A percentile compares a stretch with the other conserved stretches of the same genome.
phyloP scores from a whole-genome alignment of 345 rosid species.

The Hypericum perforatum region DNA sequence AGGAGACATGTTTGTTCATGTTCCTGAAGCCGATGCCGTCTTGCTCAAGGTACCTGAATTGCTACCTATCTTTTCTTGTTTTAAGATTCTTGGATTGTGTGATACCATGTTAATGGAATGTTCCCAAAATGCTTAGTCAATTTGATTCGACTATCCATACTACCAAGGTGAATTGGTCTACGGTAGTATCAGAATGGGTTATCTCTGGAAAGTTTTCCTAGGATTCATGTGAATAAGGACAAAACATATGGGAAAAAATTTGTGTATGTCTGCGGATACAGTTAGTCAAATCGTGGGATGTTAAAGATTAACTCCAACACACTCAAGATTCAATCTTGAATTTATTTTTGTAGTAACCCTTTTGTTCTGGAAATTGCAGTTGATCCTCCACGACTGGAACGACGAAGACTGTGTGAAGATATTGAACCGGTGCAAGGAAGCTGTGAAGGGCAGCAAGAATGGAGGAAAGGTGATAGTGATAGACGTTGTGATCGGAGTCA shows the following conservation, averaged over 20 bases:
- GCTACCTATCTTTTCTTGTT: too few species aligned
- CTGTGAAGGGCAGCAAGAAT: background rate
- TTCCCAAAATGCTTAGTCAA: background rate
- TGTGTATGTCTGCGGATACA: too few species aligned
- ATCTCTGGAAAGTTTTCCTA: too few species aligned
- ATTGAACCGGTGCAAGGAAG: background rate
- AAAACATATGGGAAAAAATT: too few species aligned
- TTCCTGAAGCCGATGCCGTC: constrained; percentile 26
- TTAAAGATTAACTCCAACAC: background rate
- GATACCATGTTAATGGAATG: background rate
- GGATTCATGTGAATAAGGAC: too few species aligned
- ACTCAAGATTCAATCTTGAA: too few species aligned
- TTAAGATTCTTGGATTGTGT: too few species aligned
- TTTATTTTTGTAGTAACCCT: background rate
- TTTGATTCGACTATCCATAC: too few species aligned
- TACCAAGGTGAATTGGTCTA: too few species aligned
- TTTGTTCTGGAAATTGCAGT: background rate
- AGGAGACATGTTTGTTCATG: constrained; percentile 27
- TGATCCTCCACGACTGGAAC: background rate
- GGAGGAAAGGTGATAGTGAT: background rate
- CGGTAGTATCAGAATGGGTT: too few species aligned
- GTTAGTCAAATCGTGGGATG: too few species aligned
- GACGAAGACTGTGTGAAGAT: background rate
- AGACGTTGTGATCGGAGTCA: background rate
- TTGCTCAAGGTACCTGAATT: constrained; percentile 18